These are phyloP conservation scores for Talaromyces sp. DNA, from an alignment of 2,329 filamentous ascomycete genomes.

Conservation along the genomic window DNA sequence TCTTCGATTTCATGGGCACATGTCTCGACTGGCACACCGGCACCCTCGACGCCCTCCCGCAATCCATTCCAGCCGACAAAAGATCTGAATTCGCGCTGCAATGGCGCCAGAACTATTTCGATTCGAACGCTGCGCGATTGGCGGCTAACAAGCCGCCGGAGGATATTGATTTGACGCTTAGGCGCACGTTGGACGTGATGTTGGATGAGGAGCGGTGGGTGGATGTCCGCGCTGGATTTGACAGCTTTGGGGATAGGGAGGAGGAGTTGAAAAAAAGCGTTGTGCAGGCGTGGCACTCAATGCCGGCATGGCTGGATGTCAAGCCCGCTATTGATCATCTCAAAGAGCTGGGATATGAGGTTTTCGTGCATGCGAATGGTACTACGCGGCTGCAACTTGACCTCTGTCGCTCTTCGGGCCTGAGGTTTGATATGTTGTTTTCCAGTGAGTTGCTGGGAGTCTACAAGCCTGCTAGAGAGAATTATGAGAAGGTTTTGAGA, in stretches of 20 bases:
- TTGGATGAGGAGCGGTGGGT: constrained; percentile 25
- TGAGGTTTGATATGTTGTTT: constrained; percentile 52
- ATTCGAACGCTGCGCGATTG: constrained; percentile 10
- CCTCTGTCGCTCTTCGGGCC: constrained; percentile 45
- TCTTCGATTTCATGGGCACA: constrained; percentile 60
- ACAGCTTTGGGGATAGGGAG: neutral
- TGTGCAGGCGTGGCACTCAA: constrained; percentile 48
- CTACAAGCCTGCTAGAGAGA: constrained; percentile 49
- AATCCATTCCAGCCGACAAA: constrained; percentile 27
- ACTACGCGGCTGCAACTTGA: constrained; percentile 55
- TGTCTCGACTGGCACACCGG: constrained; percentile 54
- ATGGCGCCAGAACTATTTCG: constrained; percentile 18
- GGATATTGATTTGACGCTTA: constrained; percentile 50
- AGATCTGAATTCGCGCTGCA: constrained; percentile 26
- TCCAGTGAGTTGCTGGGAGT: constrained; percentile 51
- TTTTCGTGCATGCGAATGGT: constrained; percentile 55
- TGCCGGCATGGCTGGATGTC: constrained; percentile 54
- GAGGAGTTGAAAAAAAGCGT: constrained; percentile 20
- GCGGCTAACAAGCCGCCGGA: constrained; percentile 1
- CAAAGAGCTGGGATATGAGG: constrained; percentile 36
- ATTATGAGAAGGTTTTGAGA: constrained; percentile 46
- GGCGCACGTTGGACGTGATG: constrained; percentile 38
- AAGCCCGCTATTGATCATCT: constrained; percentile 40
- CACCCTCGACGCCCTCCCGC: constrained; percentile 36
- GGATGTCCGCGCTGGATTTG: neutral